Conservation (phyloP, 1,284 basidiomycete genomes). For the Apiotrichum siamense region DNA sequence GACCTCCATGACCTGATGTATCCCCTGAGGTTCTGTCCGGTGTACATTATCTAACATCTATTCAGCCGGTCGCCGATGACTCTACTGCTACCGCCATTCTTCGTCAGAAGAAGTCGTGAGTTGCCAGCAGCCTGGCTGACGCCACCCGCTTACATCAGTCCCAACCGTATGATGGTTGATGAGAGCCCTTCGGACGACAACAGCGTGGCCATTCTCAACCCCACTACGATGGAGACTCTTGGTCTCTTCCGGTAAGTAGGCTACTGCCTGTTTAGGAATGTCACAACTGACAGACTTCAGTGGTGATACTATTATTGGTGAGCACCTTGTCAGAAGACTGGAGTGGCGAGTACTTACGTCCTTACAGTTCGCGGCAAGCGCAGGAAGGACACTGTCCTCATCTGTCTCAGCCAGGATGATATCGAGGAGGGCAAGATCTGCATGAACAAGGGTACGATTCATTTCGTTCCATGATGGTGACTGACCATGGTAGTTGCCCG, state of each 20-base stretch:
- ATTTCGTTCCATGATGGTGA: too few species aligned
- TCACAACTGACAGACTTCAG: constrained; percentile 11
- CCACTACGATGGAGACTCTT: constrained; percentile 92
- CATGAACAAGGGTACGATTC: constrained; percentile 72
- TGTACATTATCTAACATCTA: not conserved
- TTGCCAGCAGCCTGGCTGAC: constrained; percentile 25
- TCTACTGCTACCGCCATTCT: constrained; percentile 82
- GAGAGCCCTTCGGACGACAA: constrained; percentile 84
- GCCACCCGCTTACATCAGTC: constrained; percentile 59
- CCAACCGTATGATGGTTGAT: constrained; percentile 90
- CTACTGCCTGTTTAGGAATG: not conserved
- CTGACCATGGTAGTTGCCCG: constrained; percentile 65
- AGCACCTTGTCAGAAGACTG: constrained; percentile 2
- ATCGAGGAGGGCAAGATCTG: constrained; percentile 97
- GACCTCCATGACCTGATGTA: not conserved
- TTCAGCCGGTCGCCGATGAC: constrained; percentile 37
- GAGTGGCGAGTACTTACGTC: constrained; percentile 27
- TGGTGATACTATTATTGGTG: constrained; percentile 44
- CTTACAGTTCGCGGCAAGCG: constrained; percentile 69
- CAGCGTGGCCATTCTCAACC: constrained; percentile 85
- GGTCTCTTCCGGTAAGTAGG: constrained; percentile 84
- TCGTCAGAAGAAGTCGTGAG: constrained; percentile 91
- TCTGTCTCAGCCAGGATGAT: constrained; percentile 89
- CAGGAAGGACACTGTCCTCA: constrained; percentile 89
- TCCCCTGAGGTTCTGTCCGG: not conserved